phyloP scores from a whole-genome alignment of 1,284 basidiomycete genomes.

The Porogramme epimiltina region DNA sequence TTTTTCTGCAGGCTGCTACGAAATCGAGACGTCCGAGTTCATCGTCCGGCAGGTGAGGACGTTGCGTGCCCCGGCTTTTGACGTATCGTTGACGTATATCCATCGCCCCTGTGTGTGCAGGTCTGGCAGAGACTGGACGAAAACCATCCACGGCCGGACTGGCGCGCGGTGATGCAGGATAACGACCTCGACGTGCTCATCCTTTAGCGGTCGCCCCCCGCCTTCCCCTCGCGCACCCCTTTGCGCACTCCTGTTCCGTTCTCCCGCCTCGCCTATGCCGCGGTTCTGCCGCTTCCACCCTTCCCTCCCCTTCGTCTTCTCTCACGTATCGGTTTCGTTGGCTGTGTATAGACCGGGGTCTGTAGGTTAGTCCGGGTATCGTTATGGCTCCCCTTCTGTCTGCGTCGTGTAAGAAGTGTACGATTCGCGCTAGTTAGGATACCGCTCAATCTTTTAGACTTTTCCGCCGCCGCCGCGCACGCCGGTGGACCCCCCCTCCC shows the following conservation, averaged over 20 bases:
- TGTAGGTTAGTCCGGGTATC: constrained; percentile 20
- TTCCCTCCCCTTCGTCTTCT: background rate
- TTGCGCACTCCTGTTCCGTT: background rate
- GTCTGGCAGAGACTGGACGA: constrained; percentile 44
- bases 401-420: constrained; percentile 7
- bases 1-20: constrained; percentile 39
- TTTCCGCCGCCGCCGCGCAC: background rate
- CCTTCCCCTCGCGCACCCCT: constrained; percentile 6
- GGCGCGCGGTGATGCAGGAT: constrained; percentile 44
- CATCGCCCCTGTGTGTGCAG: constrained; percentile 22
- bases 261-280: background rate
- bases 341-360: constrained; percentile 12
- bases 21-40: constrained; percentile 49
- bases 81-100: constrained; percentile 23
- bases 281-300: background rate
- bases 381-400: constrained; percentile 8
- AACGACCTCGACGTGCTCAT: constrained; percentile 35
- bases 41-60: constrained; percentile 45
- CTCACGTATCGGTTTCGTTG: too few relatives aligned
- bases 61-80: constrained; percentile 25
- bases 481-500: background rate
- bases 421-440: constrained; percentile 15
- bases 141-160: constrained; percentile 36
- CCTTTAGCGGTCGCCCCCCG: constrained; percentile 30
- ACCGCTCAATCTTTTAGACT: background rate